phyloP scores from a whole-genome alignment of 2,329 filamentous ascomycete species.

The Fusarium stilboides region DNA sequence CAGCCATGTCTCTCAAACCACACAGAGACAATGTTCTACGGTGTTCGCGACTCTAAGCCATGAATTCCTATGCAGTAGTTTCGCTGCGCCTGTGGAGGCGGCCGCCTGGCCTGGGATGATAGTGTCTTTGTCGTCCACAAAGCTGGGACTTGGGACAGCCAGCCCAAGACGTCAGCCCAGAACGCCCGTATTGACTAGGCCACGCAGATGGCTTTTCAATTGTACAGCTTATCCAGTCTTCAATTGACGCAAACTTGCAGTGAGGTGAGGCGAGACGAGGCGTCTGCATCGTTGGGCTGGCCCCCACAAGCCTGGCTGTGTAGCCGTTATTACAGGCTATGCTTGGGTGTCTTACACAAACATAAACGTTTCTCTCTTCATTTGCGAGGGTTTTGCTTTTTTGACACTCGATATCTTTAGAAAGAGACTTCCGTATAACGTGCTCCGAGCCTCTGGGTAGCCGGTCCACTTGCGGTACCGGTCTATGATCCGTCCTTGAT shows the following conservation, averaged over 20 bases:
- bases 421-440: constrained; percentile 19
- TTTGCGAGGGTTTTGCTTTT: constrained; percentile 27
- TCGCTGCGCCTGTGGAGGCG: constrained; percentile 18
- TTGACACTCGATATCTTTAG: constrained; percentile 22
- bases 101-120: constrained; percentile 2
- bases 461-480: constrained; percentile 17
- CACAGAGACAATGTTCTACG: constrained; percentile 31
- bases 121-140: constrained; percentile 28
- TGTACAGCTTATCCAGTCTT: constrained; percentile 16
- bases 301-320: constrained; percentile 2
- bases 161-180: constrained; percentile 29
- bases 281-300: constrained; percentile 2
- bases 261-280: constrained; percentile 9
- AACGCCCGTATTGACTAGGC: constrained; percentile 11
- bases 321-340: constrained; percentile 7
- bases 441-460: constrained; percentile 16
- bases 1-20: constrained; percentile 37
- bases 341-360: background rate
- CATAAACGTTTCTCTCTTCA: constrained; percentile 2
- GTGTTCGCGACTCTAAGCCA: constrained; percentile 31
- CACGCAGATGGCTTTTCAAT: constrained; percentile 13
- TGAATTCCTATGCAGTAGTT: constrained; percentile 33
- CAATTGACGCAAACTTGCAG: constrained; percentile 19
- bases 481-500: constrained; percentile 14
- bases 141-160: constrained; percentile 19